Conservation (phyloP, 441 rosid species). For the Rhodomyrtus psidioides region DNA sequence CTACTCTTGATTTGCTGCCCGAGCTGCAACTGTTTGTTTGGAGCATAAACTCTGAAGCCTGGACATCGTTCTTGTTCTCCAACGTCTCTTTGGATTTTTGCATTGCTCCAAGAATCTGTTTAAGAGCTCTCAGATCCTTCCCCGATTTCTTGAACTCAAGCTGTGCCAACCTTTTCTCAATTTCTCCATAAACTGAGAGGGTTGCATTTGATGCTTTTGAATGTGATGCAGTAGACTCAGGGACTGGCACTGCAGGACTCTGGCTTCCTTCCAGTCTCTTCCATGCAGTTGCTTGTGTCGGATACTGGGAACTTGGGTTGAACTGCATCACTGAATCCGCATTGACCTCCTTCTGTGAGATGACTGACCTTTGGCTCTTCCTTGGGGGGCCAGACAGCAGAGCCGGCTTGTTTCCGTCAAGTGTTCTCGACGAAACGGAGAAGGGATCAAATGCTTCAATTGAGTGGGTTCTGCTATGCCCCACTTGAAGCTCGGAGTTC, state of each 20-base stretch:
- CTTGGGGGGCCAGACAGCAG: slow-evolving; percentile 39
- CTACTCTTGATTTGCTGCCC: slow-evolving; percentile 23
- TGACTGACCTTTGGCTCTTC: slow-evolving; percentile 34
- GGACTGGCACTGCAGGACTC: slow-evolving; percentile 26
- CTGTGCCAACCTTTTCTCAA: slow-evolving; percentile 73
- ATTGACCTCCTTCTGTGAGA: slow-evolving; percentile 28
- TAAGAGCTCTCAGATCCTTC: slow-evolving; percentile 85
- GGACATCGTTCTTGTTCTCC: slow-evolving; percentile 33
- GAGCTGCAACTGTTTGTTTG: slow-evolving; percentile 17
- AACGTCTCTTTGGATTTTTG: slow-evolving; percentile 47
- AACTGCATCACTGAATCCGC: slow-evolving; percentile 37
- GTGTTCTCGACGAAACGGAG: slow-evolving; percentile 20
- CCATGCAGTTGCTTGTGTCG: slow-evolving; percentile 69
- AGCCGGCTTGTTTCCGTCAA: slow-evolving; percentile 28
- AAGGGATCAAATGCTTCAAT: slow-evolving; percentile 14
- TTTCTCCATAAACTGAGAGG: slow-evolving; percentile 65
- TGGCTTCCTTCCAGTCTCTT: slow-evolving; percentile 44
- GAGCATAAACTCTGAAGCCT: slow-evolving; percentile 16
- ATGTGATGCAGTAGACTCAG: slow-evolving; percentile 17
- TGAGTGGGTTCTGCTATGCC: slow-evolving; percentile 1
- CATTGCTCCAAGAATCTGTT: slow-evolving; percentile 87
- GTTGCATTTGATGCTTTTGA: slow-evolving; percentile 20
- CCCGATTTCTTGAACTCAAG: slow-evolving; percentile 72
- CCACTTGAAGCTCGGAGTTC: slow-evolving; percentile 11
- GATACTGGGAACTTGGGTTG: slow-evolving; percentile 36